Percentiles rank a stretch among this genome's conserved stretches.
Evolutionary conservation across 2,329 filamentous ascomycete species (phyloP).

Genomic region (Cladophialophora chaetospira): DNA sequence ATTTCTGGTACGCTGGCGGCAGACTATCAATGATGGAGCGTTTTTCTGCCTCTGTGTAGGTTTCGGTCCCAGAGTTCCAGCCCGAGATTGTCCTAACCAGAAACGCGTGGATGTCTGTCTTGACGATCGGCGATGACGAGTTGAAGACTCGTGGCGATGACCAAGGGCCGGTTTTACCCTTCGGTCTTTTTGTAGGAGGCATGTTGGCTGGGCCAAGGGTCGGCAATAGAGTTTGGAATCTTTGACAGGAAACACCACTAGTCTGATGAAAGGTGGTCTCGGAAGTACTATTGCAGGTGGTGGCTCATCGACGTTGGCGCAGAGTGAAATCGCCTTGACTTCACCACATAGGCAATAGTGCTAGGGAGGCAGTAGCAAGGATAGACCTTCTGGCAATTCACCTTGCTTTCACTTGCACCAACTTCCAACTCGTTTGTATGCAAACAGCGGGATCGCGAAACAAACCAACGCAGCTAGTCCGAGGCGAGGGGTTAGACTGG

Average conservation of each 20-base stretch:
- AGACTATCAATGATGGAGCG: conserved; percentile 27
- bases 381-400: too few relatives aligned
- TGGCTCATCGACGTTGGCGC: too few relatives aligned
- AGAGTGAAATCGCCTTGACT: too few relatives aligned
- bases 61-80: conserved; percentile 16
- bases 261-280: not conserved
- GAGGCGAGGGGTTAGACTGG: not conserved
- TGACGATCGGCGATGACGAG: conserved; percentile 24
- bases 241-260: not conserved
- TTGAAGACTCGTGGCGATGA: conserved; percentile 25
- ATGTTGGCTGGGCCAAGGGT: not conserved
- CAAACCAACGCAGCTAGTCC: not conserved
- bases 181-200: conserved; percentile 13
- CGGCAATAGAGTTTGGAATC: not conserved
- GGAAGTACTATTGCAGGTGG: not conserved
- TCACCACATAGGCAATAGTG: too few relatives aligned
- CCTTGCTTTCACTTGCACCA: too few relatives aligned
- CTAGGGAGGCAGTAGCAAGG: too few relatives aligned
- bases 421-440: too few relatives aligned
- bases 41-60: conserved; percentile 30
- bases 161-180: conserved; percentile 23
- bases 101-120: conserved; percentile 28
- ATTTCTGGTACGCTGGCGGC: conserved; percentile 20
- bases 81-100: conserved; percentile 24
- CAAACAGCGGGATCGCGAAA: conserved; percentile 4